Conservation (phyloP, 768 basidiomycete genomes). For the Trametes sanguinea region DNA sequence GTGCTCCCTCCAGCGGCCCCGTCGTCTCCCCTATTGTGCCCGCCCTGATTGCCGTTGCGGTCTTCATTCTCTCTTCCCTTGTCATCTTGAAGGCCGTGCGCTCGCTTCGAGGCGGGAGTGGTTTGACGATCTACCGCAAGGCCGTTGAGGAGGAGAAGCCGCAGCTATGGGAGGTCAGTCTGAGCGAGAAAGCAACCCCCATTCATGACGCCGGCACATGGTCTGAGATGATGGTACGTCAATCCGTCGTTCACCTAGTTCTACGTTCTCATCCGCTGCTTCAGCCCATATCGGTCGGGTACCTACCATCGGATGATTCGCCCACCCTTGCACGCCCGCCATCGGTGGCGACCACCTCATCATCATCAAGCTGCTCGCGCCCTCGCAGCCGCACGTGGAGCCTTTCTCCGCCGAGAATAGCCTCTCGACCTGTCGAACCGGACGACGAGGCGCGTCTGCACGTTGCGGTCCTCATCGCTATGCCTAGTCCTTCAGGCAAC, state of each 20-base stretch:
- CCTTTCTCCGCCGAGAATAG: background rate
- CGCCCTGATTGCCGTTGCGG: constrained; percentile 6
- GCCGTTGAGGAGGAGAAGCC: constrained; percentile 5
- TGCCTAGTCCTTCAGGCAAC: background rate
- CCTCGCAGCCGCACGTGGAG: constrained; percentile 1
- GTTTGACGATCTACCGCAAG: background rate
- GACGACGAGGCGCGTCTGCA: background rate
- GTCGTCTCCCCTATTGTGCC: background rate
- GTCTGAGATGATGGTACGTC: constrained; percentile 9
- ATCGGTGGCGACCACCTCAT: background rate
- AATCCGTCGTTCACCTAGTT: background rate
- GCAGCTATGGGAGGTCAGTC: constrained; percentile 4
- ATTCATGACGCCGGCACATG: background rate
- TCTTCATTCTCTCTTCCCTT: constrained; percentile 4
- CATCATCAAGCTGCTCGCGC: background rate
- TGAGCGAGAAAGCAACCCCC: background rate
- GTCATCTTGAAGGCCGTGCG: background rate
- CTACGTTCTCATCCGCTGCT: too few species aligned
- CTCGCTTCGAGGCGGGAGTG: background rate
- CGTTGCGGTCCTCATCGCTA: constrained; percentile 14
- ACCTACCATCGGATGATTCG: background rate
- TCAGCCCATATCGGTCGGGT: constrained; percentile 5
- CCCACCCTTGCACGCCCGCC: background rate
- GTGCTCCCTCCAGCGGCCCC: background rate
- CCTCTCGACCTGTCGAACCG: background rate